Conservation (phyloP, 371 early-diverging fungal species). For the Conidiobolus incongruus region DNA sequence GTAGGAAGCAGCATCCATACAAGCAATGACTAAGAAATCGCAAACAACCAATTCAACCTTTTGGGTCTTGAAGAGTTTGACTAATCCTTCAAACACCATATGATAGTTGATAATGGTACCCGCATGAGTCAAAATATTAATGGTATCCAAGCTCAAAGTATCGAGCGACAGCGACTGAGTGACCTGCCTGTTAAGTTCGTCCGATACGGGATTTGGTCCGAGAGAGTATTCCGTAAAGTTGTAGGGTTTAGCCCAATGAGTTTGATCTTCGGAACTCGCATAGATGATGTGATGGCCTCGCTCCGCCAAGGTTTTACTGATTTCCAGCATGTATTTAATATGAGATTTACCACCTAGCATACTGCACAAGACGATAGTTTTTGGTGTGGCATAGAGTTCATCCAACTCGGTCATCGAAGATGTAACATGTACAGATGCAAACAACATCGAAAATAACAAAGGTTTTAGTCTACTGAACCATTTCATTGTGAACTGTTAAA, state of each 20-base stretch:
- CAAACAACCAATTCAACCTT: slow-evolving; percentile 2
- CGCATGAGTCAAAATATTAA: background rate
- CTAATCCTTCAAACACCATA: slow-evolving; percentile 1
- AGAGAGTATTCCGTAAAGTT: background rate
- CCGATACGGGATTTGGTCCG: slow-evolving; percentile 1
- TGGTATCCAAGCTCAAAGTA: background rate
- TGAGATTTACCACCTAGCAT: slow-evolving; percentile 4
- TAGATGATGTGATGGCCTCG: background rate
- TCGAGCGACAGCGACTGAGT: background rate
- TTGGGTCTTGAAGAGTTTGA: background rate
- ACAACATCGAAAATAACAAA: too few species aligned
- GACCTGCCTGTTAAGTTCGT: background rate
- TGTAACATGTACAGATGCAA: too few species aligned
- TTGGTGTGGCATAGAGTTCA: too few species aligned
- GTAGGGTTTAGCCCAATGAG: slow-evolving; percentile 1
- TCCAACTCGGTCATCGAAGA: too few species aligned
- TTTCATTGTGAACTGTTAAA: too few species aligned
- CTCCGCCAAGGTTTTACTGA: background rate
- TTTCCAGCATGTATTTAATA: background rate
- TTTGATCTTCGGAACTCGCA: slow-evolving; percentile 1
- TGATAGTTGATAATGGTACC: background rate
- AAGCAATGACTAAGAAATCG: slow-evolving; percentile 3
- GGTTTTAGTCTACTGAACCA: too few species aligned
- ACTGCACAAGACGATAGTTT: background rate
- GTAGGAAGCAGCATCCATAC: slow-evolving; percentile 2